phyloP scores from a whole-genome alignment of 208 protist species.

The Angomonas ambiguus region DNA sequence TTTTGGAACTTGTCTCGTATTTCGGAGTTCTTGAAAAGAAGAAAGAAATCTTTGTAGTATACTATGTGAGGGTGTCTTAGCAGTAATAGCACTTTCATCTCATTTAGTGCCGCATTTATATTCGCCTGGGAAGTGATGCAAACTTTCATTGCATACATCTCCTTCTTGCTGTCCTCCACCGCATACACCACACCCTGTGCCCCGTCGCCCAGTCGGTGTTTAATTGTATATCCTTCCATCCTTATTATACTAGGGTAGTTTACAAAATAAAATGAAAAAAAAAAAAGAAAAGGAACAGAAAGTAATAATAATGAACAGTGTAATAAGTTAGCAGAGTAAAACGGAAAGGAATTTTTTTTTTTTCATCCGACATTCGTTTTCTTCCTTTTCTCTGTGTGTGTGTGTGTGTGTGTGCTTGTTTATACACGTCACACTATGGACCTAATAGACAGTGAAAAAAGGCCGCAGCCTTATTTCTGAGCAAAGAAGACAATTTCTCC shows the following conservation, averaged over 20 bases:
- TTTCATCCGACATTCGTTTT: no score
- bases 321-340: slow-evolving; percentile 4
- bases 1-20: slow-evolving; percentile 40
- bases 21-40: slow-evolving; percentile 68
- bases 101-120: slow-evolving; percentile 75
- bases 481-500: slow-evolving; percentile 23
- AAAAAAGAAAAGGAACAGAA: slow-evolving; percentile 14
- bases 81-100: slow-evolving; percentile 82
- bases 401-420: no score
- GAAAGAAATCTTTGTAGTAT: slow-evolving; percentile 85
- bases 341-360: no score
- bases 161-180: slow-evolving; percentile 46
- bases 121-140: slow-evolving; percentile 52
- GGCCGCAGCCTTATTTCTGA: no score
- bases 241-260: slow-evolving; percentile 11
- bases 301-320: not conserved
- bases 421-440: no score
- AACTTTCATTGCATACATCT: slow-evolving; percentile 81
- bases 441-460: no score
- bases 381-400: no score
- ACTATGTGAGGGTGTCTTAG: slow-evolving; percentile 78
- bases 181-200: slow-evolving; percentile 78
- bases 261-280: slow-evolving; percentile 8
- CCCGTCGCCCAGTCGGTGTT: slow-evolving; percentile 65
- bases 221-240: slow-evolving; percentile 82